A percentile compares a stretch with the other conserved stretches of the same genome.
Conservation (phyloP, 2,329 filamentous ascomycete species). For the Thermoascus crustaceus region DNA sequence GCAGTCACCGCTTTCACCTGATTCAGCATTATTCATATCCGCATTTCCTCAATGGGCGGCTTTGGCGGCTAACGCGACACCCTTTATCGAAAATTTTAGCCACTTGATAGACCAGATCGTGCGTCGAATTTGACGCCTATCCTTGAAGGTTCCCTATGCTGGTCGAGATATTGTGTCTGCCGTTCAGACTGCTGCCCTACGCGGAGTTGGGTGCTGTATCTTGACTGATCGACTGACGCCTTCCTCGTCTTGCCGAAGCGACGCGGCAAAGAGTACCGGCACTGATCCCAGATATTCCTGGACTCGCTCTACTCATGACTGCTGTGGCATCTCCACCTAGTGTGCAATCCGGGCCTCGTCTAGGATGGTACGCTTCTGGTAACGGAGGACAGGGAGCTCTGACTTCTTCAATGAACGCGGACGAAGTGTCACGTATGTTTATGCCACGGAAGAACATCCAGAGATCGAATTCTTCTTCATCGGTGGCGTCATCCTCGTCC, state of each 20-base stretch:
- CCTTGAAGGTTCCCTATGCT: conserved; percentile 5
- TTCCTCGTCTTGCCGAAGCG: background rate
- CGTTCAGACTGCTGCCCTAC: conserved; percentile 4
- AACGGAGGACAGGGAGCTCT: conserved; percentile 53
- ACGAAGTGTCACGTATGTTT: conserved; percentile 81
- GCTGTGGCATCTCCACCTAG: conserved; percentile 58
- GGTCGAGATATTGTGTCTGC: conserved; percentile 2
- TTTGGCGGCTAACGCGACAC: too few species aligned
- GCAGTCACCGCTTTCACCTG: too few species aligned
- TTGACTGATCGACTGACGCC: background rate
- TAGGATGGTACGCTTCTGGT: conserved; percentile 52
- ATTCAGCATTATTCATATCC: too few species aligned
- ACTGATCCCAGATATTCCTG: background rate
- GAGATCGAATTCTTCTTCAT: conserved; percentile 85
- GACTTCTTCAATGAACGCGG: conserved; percentile 67
- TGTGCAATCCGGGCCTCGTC: conserved; percentile 52
- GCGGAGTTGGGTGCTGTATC: conserved; percentile 1
- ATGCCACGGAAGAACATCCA: conserved; percentile 81
- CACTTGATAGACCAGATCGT: too few species aligned
- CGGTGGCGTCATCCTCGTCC: conserved; percentile 57
- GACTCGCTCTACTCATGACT: conserved; percentile 47
- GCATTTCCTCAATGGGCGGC: too few species aligned
- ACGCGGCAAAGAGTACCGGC: background rate
- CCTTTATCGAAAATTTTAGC: too few species aligned
- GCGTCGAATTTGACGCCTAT: conserved; percentile 4